Percentiles rank a stretch among this genome's conserved stretches.
phyloP scores from a whole-genome alignment of 192 early-diverging fungal genomes.

The Kappamyces sp. region DNA sequence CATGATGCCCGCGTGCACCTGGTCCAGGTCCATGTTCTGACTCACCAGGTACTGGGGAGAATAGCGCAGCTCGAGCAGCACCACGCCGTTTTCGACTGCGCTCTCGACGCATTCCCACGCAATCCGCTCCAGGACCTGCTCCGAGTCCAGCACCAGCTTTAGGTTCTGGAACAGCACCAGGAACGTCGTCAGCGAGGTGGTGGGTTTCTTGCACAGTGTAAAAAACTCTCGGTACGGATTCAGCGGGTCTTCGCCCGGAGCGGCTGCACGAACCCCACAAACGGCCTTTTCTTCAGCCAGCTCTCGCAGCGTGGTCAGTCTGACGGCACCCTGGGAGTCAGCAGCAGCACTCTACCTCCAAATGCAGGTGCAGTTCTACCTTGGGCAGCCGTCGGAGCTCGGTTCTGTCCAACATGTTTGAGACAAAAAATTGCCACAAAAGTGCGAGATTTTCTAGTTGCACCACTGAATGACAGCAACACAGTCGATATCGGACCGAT shows the following conservation, averaged over 20 bases:
- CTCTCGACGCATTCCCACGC: constrained; percentile 7
- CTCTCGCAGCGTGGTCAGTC: constrained; percentile 7
- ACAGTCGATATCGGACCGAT: too few species aligned
- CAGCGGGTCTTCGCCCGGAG: neutral
- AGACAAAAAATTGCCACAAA: too few species aligned
- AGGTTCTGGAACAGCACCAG: constrained; percentile 4
- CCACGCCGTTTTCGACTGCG: constrained; percentile 1
- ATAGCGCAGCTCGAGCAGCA: constrained; percentile 12
- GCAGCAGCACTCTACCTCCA: neutral
- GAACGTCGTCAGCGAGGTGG: constrained; percentile 9
- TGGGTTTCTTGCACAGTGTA: constrained; percentile 2
- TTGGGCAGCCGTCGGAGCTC: constrained; percentile 6
- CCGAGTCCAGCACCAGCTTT: neutral
- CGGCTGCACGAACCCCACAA: neutral
- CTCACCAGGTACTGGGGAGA: constrained; percentile 11
- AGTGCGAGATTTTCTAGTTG: too few species aligned
- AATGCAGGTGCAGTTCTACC: constrained; percentile 9
- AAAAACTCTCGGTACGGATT: constrained; percentile 10
- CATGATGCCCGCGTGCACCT: constrained; percentile 7
- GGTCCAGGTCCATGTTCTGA: constrained; percentile 1
- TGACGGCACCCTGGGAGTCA: neutral
- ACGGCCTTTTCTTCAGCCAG: constrained; percentile 6
- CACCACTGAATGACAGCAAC: too few species aligned
- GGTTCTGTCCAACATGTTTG: neutral
- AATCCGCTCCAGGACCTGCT: constrained; percentile 7